Percentiles rank a stretch among this genome's conserved stretches.
Conservation (phyloP, 176 grass and related monocot species). For the Oryza glumipatula region DNA sequence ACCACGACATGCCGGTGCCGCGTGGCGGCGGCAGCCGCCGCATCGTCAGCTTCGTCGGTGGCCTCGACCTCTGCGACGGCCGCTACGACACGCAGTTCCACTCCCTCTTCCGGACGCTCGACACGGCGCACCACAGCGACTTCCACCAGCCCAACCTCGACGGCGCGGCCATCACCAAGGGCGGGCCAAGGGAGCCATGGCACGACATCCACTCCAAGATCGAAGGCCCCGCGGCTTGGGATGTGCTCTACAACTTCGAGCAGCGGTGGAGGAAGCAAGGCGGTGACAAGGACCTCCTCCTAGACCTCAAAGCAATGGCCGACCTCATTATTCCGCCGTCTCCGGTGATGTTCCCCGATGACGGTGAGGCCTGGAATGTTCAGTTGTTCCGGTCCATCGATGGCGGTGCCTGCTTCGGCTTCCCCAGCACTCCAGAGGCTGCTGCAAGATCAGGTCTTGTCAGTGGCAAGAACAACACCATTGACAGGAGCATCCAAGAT, state of each 20-base stretch:
- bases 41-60: constrained; percentile 84
- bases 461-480: constrained; percentile 79
- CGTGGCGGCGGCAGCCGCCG: constrained; percentile 41
- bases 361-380: constrained; percentile 77
- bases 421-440: constrained; percentile 69
- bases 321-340: constrained; percentile 75
- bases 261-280: constrained; percentile 92
- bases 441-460: constrained; percentile 74
- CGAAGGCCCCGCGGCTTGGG: constrained; percentile 88
- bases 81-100: constrained; percentile 90
- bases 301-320: constrained; percentile 56
- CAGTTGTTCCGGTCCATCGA: constrained; percentile 92
- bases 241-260: constrained; percentile 89
- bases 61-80: constrained; percentile 88
- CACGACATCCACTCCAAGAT: constrained; percentile 84
- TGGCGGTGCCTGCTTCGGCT: constrained; percentile 66
- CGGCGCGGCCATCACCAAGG: constrained; percentile 46
- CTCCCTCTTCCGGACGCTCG: constrained; percentile 82
- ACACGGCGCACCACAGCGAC: constrained; percentile 69
- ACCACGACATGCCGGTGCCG: constrained; percentile 80
- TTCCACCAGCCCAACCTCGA: constrained; percentile 79
- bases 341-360: constrained; percentile 66
- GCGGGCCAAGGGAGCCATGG: constrained; percentile 89
- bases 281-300: constrained; percentile 47
- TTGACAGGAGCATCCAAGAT: constrained; percentile 96